phyloP scores from a whole-genome alignment of 176 grass and related monocot species.

The Saccharum officinarum region DNA sequence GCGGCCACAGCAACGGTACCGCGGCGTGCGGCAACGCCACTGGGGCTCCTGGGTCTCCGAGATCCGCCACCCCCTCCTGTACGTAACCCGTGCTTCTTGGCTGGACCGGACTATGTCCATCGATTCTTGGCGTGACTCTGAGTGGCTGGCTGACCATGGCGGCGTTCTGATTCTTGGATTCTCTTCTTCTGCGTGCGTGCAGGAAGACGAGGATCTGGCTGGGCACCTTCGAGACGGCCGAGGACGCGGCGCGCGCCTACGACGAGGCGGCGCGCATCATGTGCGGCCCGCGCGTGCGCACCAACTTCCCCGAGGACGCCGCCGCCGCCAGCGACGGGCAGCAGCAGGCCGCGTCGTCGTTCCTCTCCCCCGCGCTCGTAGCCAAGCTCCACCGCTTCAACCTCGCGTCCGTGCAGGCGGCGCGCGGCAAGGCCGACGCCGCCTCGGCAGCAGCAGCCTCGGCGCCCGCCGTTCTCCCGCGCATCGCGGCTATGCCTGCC shows the following conservation, averaged over 20 bases:
- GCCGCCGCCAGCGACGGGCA: neutral
- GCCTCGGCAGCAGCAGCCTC: neutral
- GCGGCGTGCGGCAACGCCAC: conserved; percentile 87
- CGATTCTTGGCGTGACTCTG: neutral
- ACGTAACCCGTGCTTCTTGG: conserved; percentile 14
- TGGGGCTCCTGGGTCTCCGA: conserved; percentile 99
- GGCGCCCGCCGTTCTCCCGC: neutral
- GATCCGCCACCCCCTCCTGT: conserved; percentile 98
- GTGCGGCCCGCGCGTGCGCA: conserved; percentile 79
- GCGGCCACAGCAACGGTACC: conserved; percentile 72
- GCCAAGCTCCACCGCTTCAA: conserved; percentile 91
- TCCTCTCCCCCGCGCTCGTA: conserved; percentile 72
- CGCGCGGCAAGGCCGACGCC: neutral
- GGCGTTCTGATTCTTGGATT: too few species aligned
- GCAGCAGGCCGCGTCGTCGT: conserved; percentile 21
- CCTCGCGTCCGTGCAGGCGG: conserved; percentile 55
- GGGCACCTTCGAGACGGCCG: conserved; percentile 93
- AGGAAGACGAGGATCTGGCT: conserved; percentile 99
- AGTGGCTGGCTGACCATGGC: too few species aligned
- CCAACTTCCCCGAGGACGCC: conserved; percentile 65
- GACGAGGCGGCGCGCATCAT: conserved; percentile 96
- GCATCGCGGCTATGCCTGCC: neutral
- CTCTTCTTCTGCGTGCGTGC: too few species aligned
- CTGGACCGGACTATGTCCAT: neutral
- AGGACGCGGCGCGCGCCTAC: conserved; percentile 95